Percentiles rank a stretch among this genome's conserved stretches.
These are phyloP conservation scores for Magnusiomyces paraingens DNA, from an alignment of 1,139 yeast species.

Conservation along the genomic window DNA sequence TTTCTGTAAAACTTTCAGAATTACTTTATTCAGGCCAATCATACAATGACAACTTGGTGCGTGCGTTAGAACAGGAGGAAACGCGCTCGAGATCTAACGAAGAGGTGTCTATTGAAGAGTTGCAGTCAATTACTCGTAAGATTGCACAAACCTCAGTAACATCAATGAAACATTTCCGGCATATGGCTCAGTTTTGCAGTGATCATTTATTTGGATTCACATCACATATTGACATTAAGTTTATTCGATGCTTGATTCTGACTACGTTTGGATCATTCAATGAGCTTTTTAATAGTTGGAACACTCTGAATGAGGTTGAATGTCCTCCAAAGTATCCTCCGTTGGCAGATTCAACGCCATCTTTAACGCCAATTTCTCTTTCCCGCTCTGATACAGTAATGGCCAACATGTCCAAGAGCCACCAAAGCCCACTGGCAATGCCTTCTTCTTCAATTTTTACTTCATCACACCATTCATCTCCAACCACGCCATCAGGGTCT, in stretches of 20 bases:
- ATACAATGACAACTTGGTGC: slow-evolving; percentile 21
- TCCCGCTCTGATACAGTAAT: no score
- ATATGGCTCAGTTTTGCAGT: slow-evolving; percentile 21
- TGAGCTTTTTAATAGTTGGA: slow-evolving; percentile 71
- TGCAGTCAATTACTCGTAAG: neutral
- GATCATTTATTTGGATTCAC: slow-evolving; percentile 22
- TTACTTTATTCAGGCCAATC: slow-evolving; percentile 16
- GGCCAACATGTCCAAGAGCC: no score
- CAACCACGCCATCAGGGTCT: neutral
- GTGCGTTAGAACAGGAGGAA: slow-evolving; percentile 22
- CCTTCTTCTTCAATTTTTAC: no score
- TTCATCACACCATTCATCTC: neutral
- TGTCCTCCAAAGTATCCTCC: slow-evolving; percentile 8
- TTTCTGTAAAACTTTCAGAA: slow-evolving; percentile 11
- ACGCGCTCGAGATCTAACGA: neutral
- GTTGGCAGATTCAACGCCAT: neutral
- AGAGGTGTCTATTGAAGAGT: slow-evolving; percentile 7
- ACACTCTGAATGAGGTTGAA: slow-evolving; percentile 22
- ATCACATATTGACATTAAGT: slow-evolving; percentile 53
- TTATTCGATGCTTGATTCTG: slow-evolving; percentile 65
- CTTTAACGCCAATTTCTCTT: no score
- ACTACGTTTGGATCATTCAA: slow-evolving; percentile 66
- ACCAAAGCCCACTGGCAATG: no score
- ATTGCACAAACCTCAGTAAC: slow-evolving; percentile 14
- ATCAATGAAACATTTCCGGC: slow-evolving; percentile 15